Percentiles rank a stretch among this genome's conserved stretches.
Evolutionary conservation across 192 early-diverging fungal species (phyloP).

Genomic region (Mortierella hygrophila): DNA sequence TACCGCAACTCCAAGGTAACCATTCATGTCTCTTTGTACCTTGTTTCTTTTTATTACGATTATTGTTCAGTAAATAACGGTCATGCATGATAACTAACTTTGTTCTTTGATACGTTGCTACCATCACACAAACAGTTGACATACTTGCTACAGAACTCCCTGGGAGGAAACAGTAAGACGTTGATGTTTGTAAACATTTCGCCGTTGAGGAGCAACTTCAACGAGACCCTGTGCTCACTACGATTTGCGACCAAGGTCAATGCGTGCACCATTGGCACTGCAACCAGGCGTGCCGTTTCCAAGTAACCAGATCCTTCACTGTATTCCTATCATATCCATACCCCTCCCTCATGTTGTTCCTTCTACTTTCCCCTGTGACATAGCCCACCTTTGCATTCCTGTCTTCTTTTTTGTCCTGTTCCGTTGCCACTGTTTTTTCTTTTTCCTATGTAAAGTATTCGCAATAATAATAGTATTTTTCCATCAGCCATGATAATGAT

Average conservation of each 20-base stretch:
- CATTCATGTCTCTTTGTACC: too few relatives aligned
- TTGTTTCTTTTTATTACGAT: not conserved
- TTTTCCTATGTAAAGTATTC: not conserved
- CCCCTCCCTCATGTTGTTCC: not conserved
- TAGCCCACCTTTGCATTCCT: not conserved
- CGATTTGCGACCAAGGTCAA: constrained; percentile 98
- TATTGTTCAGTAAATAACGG: not conserved
- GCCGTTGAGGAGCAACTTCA: constrained; percentile 82
- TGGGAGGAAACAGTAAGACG: constrained; percentile 95
- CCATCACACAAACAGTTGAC: constrained; percentile 60
- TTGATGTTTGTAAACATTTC: constrained; percentile 99
- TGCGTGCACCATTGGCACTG: constrained; percentile 89
- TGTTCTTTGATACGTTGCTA: not conserved
- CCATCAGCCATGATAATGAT: too few relatives aligned
- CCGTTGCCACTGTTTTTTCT: too few relatives aligned
- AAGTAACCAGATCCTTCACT: not conserved
- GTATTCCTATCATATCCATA: not conserved
- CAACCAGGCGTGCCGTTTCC: constrained; percentile 49
- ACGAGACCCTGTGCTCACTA: constrained; percentile 91
- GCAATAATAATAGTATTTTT: too few relatives aligned
- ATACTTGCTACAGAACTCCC: constrained; percentile 76
- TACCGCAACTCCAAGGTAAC: constrained; percentile 94
- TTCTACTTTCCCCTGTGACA: not conserved
- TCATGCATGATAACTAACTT: not conserved
- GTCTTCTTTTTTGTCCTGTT: too few relatives aligned